These are phyloP conservation scores for Monosporascus sp. DNA, from an alignment of 2,329 filamentous ascomycete species.

Conservation along the genomic window DNA sequence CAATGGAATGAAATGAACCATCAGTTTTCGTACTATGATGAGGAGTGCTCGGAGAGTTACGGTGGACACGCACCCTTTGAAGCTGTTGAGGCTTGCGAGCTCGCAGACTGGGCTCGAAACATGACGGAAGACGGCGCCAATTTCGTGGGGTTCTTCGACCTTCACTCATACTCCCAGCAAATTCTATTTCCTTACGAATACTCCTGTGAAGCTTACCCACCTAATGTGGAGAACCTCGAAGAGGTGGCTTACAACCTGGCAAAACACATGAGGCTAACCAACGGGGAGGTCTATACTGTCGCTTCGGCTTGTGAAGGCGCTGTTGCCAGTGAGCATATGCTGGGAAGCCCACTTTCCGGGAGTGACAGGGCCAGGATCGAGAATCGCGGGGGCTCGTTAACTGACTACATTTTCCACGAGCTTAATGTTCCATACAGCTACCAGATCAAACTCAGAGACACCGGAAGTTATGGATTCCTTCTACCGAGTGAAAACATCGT, in stretches of 20 bases:
- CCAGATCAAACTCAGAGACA: conserved; percentile 90
- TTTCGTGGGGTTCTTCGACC: conserved; percentile 80
- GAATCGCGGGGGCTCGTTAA: conserved; percentile 73
- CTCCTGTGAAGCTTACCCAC: conserved; percentile 71
- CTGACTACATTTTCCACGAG: conserved; percentile 95
- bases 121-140: conserved; percentile 65
- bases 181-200: conserved; percentile 90
- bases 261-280: conserved; percentile 80
- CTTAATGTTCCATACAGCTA: conserved; percentile 78
- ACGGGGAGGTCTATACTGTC: conserved; percentile 69
- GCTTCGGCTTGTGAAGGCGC: conserved; percentile 84
- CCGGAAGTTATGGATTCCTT: conserved; percentile 89
- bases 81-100: conserved; percentile 66
- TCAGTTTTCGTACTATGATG: conserved; percentile 40
- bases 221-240: conserved; percentile 84
- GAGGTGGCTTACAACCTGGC: conserved; percentile 84
- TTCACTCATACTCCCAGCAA: conserved; percentile 94
- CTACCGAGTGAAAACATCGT: conserved; percentile 82
- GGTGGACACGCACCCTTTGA: conserved; percentile 80
- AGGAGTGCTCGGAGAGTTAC: conserved; percentile 89
- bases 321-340: conserved; percentile 33
- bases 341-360: conserved; percentile 14
- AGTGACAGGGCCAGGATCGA: conserved; percentile 50
- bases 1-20: conserved; percentile 69
- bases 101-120: conserved; percentile 79